A percentile compares a stretch with the other conserved stretches of the same genome.
Conservation (phyloP, 208 protist species). For the Leishmania aethiopica region DNA sequence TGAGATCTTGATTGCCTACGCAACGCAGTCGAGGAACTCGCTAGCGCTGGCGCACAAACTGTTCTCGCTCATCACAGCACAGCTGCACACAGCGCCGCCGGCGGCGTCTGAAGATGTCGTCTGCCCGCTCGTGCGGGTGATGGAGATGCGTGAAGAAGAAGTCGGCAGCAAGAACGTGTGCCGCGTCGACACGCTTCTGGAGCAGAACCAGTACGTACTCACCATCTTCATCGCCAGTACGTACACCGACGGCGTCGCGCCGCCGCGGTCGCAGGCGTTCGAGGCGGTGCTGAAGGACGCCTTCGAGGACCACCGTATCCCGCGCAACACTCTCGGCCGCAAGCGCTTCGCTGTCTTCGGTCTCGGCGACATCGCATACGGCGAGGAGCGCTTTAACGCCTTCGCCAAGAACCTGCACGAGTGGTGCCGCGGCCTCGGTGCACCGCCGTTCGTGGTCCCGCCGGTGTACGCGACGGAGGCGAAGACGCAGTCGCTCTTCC, state of each 20-base stretch:
- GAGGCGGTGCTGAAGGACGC: constrained; percentile 75
- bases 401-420: constrained; percentile 79
- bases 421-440: constrained; percentile 75
- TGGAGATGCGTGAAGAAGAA: constrained; percentile 38
- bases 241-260: constrained; percentile 74
- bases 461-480: constrained; percentile 81
- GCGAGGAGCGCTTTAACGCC: constrained; percentile 69
- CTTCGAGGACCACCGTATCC: constrained; percentile 81
- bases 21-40: constrained; percentile 60
- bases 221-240: constrained; percentile 84
- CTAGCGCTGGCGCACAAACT: constrained; percentile 70
- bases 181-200: constrained; percentile 59
- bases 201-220: constrained; percentile 41
- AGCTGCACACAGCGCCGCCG: constrained; percentile 18
- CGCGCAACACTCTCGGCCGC: constrained; percentile 52
- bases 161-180: constrained; percentile 5
- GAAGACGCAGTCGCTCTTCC: constrained; percentile 55
- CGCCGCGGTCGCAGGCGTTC: constrained; percentile 67
- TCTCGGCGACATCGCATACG: constrained; percentile 87
- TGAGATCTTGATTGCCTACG: constrained; percentile 73
- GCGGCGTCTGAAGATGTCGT: not conserved
- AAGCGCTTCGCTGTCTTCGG: constrained; percentile 89
- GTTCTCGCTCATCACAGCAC: constrained; percentile 36
- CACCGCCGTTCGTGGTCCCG: constrained; percentile 65
- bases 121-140: constrained; percentile 19